Base-by-base conservation (phyloP, 1,284 basidiomycete species). In the Apiotrichum brassicae region DNA sequence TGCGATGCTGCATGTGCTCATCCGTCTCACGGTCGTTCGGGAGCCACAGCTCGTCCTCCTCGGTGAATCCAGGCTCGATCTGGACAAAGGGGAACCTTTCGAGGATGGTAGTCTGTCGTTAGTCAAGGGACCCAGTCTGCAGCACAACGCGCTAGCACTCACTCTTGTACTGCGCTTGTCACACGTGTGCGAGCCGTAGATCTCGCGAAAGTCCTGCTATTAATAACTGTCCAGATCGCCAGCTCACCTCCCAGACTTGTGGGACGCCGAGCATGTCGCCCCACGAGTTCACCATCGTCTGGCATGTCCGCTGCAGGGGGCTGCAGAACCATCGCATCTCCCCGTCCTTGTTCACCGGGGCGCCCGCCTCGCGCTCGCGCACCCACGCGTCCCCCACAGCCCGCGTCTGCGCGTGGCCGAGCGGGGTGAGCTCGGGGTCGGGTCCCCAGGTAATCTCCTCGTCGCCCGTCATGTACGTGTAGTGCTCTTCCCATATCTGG, bases 361-460 rank as follows among this genome's bases (percentile, higher is more conserved):
- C 76, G 5, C 78, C 79, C 9, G 68, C 54, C 0, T 59, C 48
- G 0, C 76, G 62, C 66, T 92, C 84, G 4, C 65, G 57, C 45
- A 74, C 68, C 87, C 87, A 91, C 2, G 77, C 77, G 0, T 56
- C 59, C 22, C 79, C 76, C 0, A 82, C 60, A 4, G 66, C 74
- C 19, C 64, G 56, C 0, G 87, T 88, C 71, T 92, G 86, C 0
- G 69, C 56, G 39, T 80, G 73, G 1, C 88, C 88, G 3, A 82
- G 63, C 0, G 76, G 66, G 0, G 88, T 91, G 23, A 92, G 79
- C 25, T 79, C 76, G 1, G 88, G 81, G 65, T 92, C 89, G 14
- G 89, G 87, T 28, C 87, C 87, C 87, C 88, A 91, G 1, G 75
- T 76, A 11, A 89, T 73, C 47, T 84, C 78, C 12, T 76, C 84